A percentile compares a stretch with the other conserved stretches of the same genome.
Evolutionary conservation across 2,329 filamentous ascomycete genomes (phyloP).

Genomic region (Aspergillus pseudoglaucus): DNA sequence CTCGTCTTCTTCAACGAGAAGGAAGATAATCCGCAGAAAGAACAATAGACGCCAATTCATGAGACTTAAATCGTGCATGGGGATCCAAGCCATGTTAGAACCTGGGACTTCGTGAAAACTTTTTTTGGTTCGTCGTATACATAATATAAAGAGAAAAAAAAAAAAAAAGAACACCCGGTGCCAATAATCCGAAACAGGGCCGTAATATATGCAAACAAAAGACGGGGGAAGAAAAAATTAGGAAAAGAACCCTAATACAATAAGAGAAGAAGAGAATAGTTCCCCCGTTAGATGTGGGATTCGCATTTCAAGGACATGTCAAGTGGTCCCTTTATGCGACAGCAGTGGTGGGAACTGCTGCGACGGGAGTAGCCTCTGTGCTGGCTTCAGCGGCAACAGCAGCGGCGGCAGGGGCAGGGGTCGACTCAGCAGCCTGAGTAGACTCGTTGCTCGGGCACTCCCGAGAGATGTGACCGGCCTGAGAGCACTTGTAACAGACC

Average conservation of each 20-base stretch:
- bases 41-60: slow-evolving; percentile 39
- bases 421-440: slow-evolving; percentile 26
- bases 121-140: slow-evolving; percentile 37
- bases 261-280: slow-evolving; percentile 16
- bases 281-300: slow-evolving; percentile 12
- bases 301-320: slow-evolving; percentile 6
- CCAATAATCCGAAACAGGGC: slow-evolving; percentile 21
- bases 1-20: slow-evolving; percentile 29
- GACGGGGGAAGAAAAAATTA: slow-evolving; percentile 20
- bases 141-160: slow-evolving; percentile 27
- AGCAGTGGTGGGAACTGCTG: slow-evolving; percentile 37
- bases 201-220: slow-evolving; percentile 37
- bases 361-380: slow-evolving; percentile 26
- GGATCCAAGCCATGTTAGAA: slow-evolving; percentile 26
- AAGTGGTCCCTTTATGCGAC: slow-evolving; percentile 33
- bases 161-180: slow-evolving; percentile 17
- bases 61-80: slow-evolving; percentile 31
- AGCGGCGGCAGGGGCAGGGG: slow-evolving; percentile 23
- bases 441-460: slow-evolving; percentile 77
- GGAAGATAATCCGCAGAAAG: slow-evolving; percentile 24
- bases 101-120: slow-evolving; percentile 34
- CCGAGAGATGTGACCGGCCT: slow-evolving; percentile 91
- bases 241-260: slow-evolving; percentile 26
- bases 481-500: slow-evolving; percentile 96
- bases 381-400: slow-evolving; percentile 34